Percentiles rank a stretch among this genome's conserved stretches.
phyloP scores from a whole-genome alignment of 2,329 filamentous ascomycete species.

The Hypoxylon sp. region DNA sequence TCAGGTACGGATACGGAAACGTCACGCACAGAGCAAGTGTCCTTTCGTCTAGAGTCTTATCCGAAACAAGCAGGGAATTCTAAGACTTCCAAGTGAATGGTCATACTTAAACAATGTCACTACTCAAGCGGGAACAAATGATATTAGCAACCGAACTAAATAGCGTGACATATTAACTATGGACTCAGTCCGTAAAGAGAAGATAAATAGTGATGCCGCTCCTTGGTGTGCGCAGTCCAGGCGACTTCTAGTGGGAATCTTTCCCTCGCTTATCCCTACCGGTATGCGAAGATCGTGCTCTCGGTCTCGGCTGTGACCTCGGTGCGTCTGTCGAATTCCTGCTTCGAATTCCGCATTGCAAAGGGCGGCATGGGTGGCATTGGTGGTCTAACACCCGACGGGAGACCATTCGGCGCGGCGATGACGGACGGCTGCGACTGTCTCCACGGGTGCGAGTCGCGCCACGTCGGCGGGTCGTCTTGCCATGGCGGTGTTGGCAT shows the following conservation, averaged over 20 bases:
- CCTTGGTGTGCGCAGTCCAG: conserved; percentile 14
- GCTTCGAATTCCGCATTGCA: conserved; percentile 4
- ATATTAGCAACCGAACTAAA: conserved; percentile 33
- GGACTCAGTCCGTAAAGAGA: conserved; percentile 39
- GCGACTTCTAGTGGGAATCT: neutral
- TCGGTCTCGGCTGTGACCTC: conserved; percentile 39
- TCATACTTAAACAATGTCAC: neutral
- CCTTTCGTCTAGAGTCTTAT: no score
- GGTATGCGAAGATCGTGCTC: conserved; percentile 45
- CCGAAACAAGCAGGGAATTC: neutral
- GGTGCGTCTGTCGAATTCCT: conserved; percentile 31
- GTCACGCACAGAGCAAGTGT: no score
- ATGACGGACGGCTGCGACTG: conserved; percentile 39
- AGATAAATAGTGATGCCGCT: conserved; percentile 25
- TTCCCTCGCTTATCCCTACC: conserved; percentile 15
- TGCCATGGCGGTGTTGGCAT: conserved; percentile 47
- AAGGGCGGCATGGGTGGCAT: conserved; percentile 9
- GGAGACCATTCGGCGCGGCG: conserved; percentile 27
- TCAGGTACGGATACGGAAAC: neutral
- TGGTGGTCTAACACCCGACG: conserved; percentile 22
- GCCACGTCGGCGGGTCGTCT: conserved; percentile 45
- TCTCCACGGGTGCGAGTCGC: conserved; percentile 46
- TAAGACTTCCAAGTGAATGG: neutral
- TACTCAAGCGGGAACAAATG: conserved; percentile 16
- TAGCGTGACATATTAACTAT: conserved; percentile 25